Evolutionary conservation across 768 basidiomycete genomes (phyloP).

Genomic region (Hirschioporus abietinus): DNA sequence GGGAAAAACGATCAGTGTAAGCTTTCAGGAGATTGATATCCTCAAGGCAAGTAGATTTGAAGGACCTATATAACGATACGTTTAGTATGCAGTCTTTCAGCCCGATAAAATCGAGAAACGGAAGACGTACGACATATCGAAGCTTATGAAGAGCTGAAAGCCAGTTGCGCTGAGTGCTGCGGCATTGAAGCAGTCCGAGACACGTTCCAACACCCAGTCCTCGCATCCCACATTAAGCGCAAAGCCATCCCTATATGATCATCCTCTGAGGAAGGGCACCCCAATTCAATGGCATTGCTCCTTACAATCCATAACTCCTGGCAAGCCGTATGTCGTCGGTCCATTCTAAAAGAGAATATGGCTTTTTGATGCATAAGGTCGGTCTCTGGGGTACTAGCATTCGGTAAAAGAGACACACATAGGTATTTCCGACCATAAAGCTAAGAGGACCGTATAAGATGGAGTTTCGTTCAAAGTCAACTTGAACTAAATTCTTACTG

Average conservation of each 20-base stretch:
- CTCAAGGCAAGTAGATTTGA: constrained; percentile 39
- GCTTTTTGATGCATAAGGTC: constrained; percentile 11
- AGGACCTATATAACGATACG: constrained; percentile 21
- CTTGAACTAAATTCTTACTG: background rate
- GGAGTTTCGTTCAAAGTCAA: background rate
- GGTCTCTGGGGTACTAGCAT: background rate
- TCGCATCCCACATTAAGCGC: constrained; percentile 56
- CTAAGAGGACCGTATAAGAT: background rate
- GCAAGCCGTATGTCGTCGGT: constrained; percentile 46
- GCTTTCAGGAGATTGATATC: constrained; percentile 37
- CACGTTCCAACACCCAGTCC: constrained; percentile 43
- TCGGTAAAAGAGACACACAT: background rate
- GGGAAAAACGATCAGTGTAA: constrained; percentile 42
- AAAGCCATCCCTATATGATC: constrained; percentile 38
- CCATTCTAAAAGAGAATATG: constrained; percentile 55
- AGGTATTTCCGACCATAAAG: background rate
- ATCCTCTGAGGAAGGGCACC: background rate
- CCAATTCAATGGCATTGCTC: background rate
- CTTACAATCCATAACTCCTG: constrained; percentile 36
- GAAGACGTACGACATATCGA: constrained; percentile 66
- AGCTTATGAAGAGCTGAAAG: constrained; percentile 66
- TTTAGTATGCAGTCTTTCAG: constrained; percentile 7
- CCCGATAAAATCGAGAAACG: background rate
- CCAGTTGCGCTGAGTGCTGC: constrained; percentile 42
- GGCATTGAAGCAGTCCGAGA: constrained; percentile 50